Conservation (phyloP, 208 protist species). For the Trypanosoma brucei region DNA sequence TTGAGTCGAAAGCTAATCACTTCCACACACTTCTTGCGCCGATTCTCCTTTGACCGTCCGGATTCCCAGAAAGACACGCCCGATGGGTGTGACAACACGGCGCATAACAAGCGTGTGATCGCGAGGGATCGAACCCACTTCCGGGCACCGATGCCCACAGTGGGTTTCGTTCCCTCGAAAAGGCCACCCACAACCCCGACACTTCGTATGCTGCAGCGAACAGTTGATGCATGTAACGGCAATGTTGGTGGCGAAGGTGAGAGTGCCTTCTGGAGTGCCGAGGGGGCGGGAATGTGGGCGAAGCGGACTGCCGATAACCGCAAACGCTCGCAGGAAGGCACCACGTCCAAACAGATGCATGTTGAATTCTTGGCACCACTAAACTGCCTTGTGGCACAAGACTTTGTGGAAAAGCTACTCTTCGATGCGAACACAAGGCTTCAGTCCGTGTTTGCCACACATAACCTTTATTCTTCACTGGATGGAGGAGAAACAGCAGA, state of each 20-base stretch:
- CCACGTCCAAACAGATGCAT: conserved; percentile 78
- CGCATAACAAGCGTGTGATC: background rate
- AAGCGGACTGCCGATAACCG: conserved; percentile 60
- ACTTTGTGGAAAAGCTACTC: conserved; percentile 18
- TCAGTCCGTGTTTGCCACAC: background rate
- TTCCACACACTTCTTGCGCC: background rate
- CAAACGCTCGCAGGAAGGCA: conserved; percentile 48
- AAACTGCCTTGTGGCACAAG: conserved; percentile 49
- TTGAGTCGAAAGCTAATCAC: background rate
- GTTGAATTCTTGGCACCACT: conserved; percentile 56
- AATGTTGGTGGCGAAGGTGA: background rate
- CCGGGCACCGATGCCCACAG: background rate
- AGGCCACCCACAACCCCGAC: background rate
- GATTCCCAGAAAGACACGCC: background rate
- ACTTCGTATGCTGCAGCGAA: conserved; percentile 11
- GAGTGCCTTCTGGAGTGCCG: background rate
- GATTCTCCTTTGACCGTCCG: background rate
- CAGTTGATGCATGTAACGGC: conserved; percentile 10
- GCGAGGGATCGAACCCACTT: background rate
- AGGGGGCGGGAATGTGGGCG: conserved; percentile 35
- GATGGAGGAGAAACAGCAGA: background rate
- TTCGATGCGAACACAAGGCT: conserved; percentile 15
- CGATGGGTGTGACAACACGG: background rate
- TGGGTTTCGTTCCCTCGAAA: background rate
- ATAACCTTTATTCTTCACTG: background rate